Conservation (phyloP, 2,329 filamentous ascomycete genomes). For the Dothistroma septosporum region DNA sequence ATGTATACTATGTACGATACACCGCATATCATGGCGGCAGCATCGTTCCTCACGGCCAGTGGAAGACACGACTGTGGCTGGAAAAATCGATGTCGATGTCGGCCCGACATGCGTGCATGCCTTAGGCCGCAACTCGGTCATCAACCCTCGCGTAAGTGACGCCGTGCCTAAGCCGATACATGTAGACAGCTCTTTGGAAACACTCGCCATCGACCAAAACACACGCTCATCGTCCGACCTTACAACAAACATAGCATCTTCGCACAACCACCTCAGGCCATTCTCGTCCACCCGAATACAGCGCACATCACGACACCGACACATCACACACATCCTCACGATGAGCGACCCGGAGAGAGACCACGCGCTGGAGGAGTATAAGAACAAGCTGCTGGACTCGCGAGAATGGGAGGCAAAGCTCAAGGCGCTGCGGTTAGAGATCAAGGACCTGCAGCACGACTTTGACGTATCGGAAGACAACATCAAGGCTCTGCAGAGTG, state of each 20-base stretch:
- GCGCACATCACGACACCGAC: background rate
- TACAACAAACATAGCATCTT: background rate
- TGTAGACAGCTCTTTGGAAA: background rate
- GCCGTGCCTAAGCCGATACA: background rate
- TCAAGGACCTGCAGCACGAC: conserved; percentile 91
- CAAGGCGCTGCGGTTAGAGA: conserved; percentile 87
- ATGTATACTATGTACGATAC: too few species aligned
- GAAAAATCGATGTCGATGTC: too few species aligned
- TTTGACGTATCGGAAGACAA: conserved; percentile 98
- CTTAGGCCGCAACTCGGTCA: background rate
- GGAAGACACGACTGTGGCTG: too few species aligned
- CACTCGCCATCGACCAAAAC: background rate
- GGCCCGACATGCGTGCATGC: background rate
- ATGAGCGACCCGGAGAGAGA: conserved; percentile 48
- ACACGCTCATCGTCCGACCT: background rate
- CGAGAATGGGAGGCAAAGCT: conserved; percentile 98
- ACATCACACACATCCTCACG: conserved; percentile 6
- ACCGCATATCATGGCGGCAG: too few species aligned
- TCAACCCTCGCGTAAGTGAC: background rate
- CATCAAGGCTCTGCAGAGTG: conserved; percentile 98
- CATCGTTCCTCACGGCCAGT: too few species aligned
- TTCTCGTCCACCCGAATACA: background rate
- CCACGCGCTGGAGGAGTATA: conserved; percentile 51
- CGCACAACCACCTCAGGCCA: background rate
- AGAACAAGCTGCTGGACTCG: conserved; percentile 68